Conservation (phyloP, 2,329 filamentous ascomycete species). For the Cytospora piceicola region DNA sequence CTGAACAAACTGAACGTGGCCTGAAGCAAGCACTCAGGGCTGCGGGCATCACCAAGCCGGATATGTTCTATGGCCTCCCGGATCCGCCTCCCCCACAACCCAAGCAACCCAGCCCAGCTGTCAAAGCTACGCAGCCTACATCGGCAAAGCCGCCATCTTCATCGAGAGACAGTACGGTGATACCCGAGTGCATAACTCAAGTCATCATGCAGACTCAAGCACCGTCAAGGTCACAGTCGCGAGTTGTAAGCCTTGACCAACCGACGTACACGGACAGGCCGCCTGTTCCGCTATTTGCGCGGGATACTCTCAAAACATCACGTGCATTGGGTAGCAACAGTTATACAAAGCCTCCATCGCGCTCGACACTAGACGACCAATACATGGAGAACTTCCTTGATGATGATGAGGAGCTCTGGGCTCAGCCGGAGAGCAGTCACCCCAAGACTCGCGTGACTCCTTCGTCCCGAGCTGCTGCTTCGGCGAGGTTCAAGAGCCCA, state of each 20-base stretch:
- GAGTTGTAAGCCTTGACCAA: conserved; percentile 27
- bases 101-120: conserved; percentile 40
- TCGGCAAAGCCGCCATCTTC: conserved; percentile 37
- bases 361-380: conserved; percentile 8
- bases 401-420: conserved; percentile 33
- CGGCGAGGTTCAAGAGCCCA: conserved; percentile 28
- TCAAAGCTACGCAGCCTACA: conserved; percentile 51
- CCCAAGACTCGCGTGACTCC: conserved; percentile 8
- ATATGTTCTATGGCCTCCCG: conserved; percentile 42
- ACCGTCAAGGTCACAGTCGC: conserved; percentile 29
- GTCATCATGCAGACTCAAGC: conserved; percentile 58
- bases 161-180: conserved; percentile 40
- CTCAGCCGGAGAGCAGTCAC: conserved; percentile 13
- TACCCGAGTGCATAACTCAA: conserved; percentile 46
- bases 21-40: conserved; percentile 48
- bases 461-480: conserved; percentile 21
- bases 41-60: conserved; percentile 50
- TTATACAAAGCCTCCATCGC: conserved; percentile 15
- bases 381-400: conserved; percentile 33
- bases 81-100: conserved; percentile 36
- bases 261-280: conserved; percentile 17
- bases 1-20: conserved; percentile 49
- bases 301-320: conserved; percentile 23
- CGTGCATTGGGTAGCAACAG: neutral
- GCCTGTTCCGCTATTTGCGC: conserved; percentile 30